Evolutionary conservation across 495 filamentous ascomycete genomes (phyloP).

Genomic region (Hamigera avellanea): DNA sequence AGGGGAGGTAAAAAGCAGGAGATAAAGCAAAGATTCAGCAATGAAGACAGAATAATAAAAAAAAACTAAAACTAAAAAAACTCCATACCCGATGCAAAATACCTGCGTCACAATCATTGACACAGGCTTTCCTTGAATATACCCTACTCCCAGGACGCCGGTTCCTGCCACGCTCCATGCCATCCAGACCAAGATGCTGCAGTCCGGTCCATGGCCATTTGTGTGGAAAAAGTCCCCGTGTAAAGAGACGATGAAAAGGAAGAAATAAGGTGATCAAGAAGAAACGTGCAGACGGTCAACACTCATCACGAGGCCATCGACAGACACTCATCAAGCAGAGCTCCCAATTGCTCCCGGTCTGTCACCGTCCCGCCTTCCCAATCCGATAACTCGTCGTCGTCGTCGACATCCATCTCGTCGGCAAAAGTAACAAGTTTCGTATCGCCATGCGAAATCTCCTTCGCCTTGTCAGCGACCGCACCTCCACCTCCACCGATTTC

Average conservation of each 20-base stretch:
- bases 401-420: constrained; percentile 56
- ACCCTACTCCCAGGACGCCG: constrained; percentile 15
- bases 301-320: constrained; percentile 35
- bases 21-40: no score
- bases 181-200: constrained; percentile 7
- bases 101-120: constrained; percentile 4
- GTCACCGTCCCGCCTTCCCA: constrained; percentile 62
- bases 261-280: constrained; percentile 4
- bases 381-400: constrained; percentile 36
- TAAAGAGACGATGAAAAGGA: constrained; percentile 5
- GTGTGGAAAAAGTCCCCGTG: background rate
- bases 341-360: constrained; percentile 53
- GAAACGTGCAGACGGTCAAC: no score
- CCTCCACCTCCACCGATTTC: constrained; percentile 26
- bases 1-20: no score
- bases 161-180: constrained; percentile 2
- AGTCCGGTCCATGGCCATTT: background rate
- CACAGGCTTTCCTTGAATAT: constrained; percentile 4
- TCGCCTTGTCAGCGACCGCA: constrained; percentile 2
- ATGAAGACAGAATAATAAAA: no score
- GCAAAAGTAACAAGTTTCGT: constrained; percentile 20
- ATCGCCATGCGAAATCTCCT: constrained; percentile 16
- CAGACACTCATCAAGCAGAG: constrained; percentile 54
- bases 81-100: constrained; percentile 9
- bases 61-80: background rate